Base-by-base conservation (phyloP, 441 rosid species). In the Brassica balearica region DNA sequence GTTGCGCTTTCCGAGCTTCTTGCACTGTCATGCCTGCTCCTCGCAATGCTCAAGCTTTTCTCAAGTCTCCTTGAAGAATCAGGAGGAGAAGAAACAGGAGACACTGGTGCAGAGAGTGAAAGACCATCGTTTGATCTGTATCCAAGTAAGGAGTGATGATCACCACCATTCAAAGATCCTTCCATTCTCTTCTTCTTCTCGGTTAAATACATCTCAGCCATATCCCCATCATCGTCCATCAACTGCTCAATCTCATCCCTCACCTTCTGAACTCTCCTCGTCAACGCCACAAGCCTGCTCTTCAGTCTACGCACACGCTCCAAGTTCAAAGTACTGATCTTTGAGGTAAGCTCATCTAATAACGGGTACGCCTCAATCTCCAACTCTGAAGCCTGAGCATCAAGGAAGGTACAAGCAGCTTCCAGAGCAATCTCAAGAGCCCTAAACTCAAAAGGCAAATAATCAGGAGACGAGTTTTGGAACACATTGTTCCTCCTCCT, bases 171-270 rank as follows among this genome's bases (percentile, higher is more conserved):
- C 34, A 93, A 75, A 69, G 90, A 79, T 9, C 96, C 85, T 69
- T 94, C 99, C 92, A 90, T 88, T 76, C 98, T 87, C 19, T 76
- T 85, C 85, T 96, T 96, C 88, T 96, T 96, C 85, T 96, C 99
- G 4, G 97, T 94, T 36, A 96, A 96, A 88, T 89, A 91, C 98
- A 96, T 92, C 84, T 96, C 99, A 6, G 98, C 99, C 99, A 96
- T 94, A 80, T 96, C 99, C 43, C 98, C 99, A 69, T 96, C 99
- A 86, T 96, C 99, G 74, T 96, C 99, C 99, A 96, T 94, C 62
- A 96, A 90, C 85, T 96, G 98, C 77, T 96, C 99, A 65, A 96
- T 94, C 88, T 96, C 98, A 83, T 96, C 99, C 77, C 98, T 86
- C 75, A 96, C 99, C 94, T 94, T 96, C 84, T 96, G 99, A 79